phyloP scores from a whole-genome alignment of 2,329 filamentous ascomycete species.

The Rhinocladiella similis region DNA sequence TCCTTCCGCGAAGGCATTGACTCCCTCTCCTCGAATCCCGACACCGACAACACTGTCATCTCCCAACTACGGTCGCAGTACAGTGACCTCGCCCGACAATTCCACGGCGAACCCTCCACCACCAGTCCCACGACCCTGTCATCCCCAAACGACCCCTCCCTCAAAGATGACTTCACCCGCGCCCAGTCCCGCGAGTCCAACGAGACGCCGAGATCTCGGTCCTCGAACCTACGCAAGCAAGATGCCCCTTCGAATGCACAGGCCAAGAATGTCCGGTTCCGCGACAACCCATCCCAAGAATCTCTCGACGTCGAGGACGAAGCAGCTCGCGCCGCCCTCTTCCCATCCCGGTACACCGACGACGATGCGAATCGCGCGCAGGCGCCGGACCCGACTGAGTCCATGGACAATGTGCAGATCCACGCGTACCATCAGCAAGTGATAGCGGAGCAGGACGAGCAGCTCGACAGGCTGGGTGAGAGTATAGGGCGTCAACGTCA shows the following conservation, averaged over 20 bases:
- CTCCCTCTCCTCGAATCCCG: constrained; percentile 55
- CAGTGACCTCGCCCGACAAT: constrained; percentile 75
- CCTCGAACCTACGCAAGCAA: constrained; percentile 27
- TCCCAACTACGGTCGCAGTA: constrained; percentile 73
- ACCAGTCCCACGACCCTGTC: constrained; percentile 54
- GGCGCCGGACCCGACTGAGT: constrained; percentile 59
- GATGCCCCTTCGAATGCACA: constrained; percentile 35
- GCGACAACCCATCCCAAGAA: constrained; percentile 58
- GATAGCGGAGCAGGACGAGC: constrained; percentile 85
- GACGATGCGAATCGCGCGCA: constrained; percentile 55
- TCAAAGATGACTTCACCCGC: constrained; percentile 65
- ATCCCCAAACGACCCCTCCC: constrained; percentile 62
- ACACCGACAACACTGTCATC: constrained; percentile 22
- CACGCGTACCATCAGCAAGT: constrained; percentile 80
- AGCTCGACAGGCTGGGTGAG: constrained; percentile 83
- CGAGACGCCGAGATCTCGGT: constrained; percentile 22
- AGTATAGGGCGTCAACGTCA: constrained; percentile 88
- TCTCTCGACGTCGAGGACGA: constrained; percentile 49
- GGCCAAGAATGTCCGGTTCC: constrained; percentile 83
- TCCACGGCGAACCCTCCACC: constrained; percentile 62
- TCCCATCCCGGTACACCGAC: constrained; percentile 48
- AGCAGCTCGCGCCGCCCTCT: constrained; percentile 58
- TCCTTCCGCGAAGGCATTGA: constrained; percentile 80
- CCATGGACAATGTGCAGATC: constrained; percentile 78
- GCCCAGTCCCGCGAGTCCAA: constrained; percentile 45